These are phyloP conservation scores for Candida krabiensis DNA, from an alignment of 805 yeast species.

Conservation along the genomic window DNA sequence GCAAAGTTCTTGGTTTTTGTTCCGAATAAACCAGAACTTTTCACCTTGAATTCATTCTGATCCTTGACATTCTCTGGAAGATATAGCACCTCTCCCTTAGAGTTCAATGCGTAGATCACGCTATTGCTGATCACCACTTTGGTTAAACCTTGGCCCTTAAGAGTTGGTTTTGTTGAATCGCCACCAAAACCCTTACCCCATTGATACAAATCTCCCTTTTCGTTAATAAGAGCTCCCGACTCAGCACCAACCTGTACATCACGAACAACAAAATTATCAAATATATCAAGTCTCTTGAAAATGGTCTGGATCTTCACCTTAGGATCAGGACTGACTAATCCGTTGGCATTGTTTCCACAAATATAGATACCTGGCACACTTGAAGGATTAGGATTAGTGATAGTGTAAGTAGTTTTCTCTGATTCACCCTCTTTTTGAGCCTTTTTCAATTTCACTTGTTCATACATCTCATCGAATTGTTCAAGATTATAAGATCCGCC, in stretches of 20 bases:
- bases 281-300: slow-evolving; percentile 62
- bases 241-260: slow-evolving; percentile 54
- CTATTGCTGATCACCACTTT: slow-evolving; percentile 53
- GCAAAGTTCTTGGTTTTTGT: slow-evolving; percentile 13
- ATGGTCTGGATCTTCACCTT: slow-evolving; percentile 38
- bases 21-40: slow-evolving; percentile 17
- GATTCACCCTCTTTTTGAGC: slow-evolving; percentile 18
- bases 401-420: slow-evolving; percentile 19
- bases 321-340: slow-evolving; percentile 30
- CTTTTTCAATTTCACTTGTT: slow-evolving; percentile 27
- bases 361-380: slow-evolving; percentile 57
- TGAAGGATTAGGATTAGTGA: slow-evolving; percentile 38
- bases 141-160: slow-evolving; percentile 47
- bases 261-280: slow-evolving; percentile 58
- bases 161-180: slow-evolving; percentile 30
- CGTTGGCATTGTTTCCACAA: slow-evolving; percentile 57
- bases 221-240: slow-evolving; percentile 59
- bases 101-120: slow-evolving; percentile 47
- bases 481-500: slow-evolving; percentile 33
- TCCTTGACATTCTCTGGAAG: slow-evolving; percentile 31
- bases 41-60: slow-evolving; percentile 17
- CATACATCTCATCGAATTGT: slow-evolving; percentile 39
- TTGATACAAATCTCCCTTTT: slow-evolving; percentile 70
- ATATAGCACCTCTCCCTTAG: slow-evolving; percentile 45
- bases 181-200: slow-evolving; percentile 54